Conservation (phyloP, 2,329 filamentous ascomycete species). For the Penicillium sp. region DNA sequence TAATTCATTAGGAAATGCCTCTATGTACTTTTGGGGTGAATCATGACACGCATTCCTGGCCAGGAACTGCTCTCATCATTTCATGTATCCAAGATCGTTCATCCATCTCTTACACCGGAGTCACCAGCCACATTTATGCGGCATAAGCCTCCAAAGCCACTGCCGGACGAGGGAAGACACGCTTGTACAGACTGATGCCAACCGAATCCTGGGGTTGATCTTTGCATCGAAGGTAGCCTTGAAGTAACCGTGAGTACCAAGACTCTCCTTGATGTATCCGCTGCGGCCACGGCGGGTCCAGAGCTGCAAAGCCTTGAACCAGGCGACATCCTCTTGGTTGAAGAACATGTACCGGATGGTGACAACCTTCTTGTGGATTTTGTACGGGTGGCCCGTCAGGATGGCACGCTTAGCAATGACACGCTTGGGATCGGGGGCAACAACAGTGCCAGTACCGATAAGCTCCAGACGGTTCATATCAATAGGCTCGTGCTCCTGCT, state of each 20-base stretch:
- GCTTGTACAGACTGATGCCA: constrained; percentile 82
- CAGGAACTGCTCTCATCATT: constrained; percentile 2
- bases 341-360: constrained; percentile 99
- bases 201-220: constrained; percentile 95
- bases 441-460: constrained; percentile 78
- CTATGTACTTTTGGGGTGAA: constrained; percentile 29
- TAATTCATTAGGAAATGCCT: constrained; percentile 28
- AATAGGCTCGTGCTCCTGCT: constrained; percentile 33
- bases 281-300: constrained; percentile 87
- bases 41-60: constrained; percentile 12
- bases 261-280: constrained; percentile 86
- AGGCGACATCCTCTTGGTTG: constrained; percentile 87
- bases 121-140: constrained; percentile 12
- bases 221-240: constrained; percentile 96
- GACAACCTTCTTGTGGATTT: constrained; percentile 97
- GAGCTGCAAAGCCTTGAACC: constrained; percentile 94
- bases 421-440: constrained; percentile 67
- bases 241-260: constrained; percentile 99
- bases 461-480: constrained; percentile 57
- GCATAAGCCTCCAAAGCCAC: constrained; percentile 40
- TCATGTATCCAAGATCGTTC: constrained; percentile 27
- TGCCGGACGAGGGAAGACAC: constrained; percentile 72
- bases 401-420: constrained; percentile 92
- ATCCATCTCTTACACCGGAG: constrained; percentile 17
- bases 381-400: constrained; percentile 91